Evolutionary conservation across 1,284 basidiomycete species (phyloP), one percentile per base, ranked within the genome.

Genomic region (Apiotrichum laibachii): DNA sequence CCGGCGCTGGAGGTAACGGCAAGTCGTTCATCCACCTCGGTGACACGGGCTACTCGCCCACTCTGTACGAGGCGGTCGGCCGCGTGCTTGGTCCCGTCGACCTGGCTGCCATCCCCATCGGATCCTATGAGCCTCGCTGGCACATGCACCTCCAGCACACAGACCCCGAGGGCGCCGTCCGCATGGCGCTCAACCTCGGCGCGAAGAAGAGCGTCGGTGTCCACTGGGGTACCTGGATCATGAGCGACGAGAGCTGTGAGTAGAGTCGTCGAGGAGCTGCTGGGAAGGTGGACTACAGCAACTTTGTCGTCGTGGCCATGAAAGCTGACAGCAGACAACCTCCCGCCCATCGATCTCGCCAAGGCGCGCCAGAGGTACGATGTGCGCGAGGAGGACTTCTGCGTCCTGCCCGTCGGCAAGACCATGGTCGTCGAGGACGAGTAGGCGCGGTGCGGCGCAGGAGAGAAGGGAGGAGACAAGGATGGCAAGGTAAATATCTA

Each of bases 171-270:
- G 79, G 77, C 18, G 77, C 78, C 4, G 73, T 79, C 13, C 61
- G 72, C 13, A 79, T 80, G 63, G 72, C 75, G n/a, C 63, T 68
- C 37, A 71, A 77, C 58, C 69, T 77, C 55, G 57, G 64, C 12
- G 73, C 72, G 3, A 66, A 70, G 60, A 72, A 72, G 62, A 72
- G 72, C 39, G 70, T 77, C 34, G 62, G 75, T 8, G 80, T 81
- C 47, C 80, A 81, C 63, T 80, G 78, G 77, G 79, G 79, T 6
- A 81, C 80, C 0, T 81, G 80, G 80, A 66, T 77, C 52, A 79
- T 81, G 77, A 72, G 70, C 44, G 80, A 78, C 63, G 78, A 80
- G 62, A 68, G 66, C 43, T 72, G 75, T 74, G 57, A 70, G 73
- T 37, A 2, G 9, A n/a, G 19, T 2, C 9, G 10, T 21, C 31